Evolutionary conservation across 148 eudicot species (phyloP), one percentile per base, ranked within the genome.

Genomic region (Fallopia convolvulus): DNA sequence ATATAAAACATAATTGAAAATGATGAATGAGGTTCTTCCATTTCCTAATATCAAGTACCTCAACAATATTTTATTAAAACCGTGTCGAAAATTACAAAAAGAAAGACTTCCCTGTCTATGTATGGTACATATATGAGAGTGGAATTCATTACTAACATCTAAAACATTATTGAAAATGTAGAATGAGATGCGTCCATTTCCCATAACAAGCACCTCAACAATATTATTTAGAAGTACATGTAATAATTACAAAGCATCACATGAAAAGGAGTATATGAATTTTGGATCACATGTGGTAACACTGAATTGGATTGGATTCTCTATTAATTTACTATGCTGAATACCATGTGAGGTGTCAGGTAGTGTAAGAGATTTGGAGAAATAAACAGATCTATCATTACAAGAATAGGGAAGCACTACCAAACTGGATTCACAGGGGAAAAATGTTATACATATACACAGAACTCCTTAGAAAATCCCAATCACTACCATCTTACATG

Each of bases 211-310:
- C 2, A 65, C 39, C 70, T 65, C 40, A 65, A 12, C 39, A 65
- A 11, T 65, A 65, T 30, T 30, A 65, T 65, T 65, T 65, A 30
- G 17, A 36, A 65, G 6, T 12, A 65, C 40, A 10, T 18, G 39
- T 63, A 10, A 20, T 8, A 65, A 63, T 11, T 65, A 30, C 40
- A 32, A 32, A 0, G 40, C 32, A 6, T 5, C 17, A 63, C 70
- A 2, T 63, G 36, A 63, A 63, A 63, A 26, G 14, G 70, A 26
- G 70, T 26, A 23, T 10, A 65, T 8, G 18, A 65, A 41, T 30
- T 30, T 65, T 33, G 40, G 40, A 65, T 65, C 70, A 65, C 70
- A 65, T 33, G 40, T 32, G 70, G 70, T 41, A 65, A 32, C 70
- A 65, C 39, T 63, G 70, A 13, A 63, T 11, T 32, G 41, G 70